These are phyloP conservation scores for Pholiota molesta DNA, from an alignment of 768 basidiomycete species.

Conservation along the genomic window DNA sequence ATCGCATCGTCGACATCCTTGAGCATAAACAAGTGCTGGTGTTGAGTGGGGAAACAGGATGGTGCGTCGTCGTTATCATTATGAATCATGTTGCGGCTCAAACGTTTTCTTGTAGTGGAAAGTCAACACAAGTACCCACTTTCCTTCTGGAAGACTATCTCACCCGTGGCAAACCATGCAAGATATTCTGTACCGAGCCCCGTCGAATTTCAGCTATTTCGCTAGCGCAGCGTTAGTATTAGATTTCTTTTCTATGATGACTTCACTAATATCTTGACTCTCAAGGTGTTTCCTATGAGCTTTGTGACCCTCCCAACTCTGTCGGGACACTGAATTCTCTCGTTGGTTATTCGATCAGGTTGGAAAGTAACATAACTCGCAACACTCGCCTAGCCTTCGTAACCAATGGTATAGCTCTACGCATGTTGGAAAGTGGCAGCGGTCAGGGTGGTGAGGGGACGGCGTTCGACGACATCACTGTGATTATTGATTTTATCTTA, in stretches of 20 bases:
- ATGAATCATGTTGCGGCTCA: background rate
- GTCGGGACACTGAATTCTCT: constrained; percentile 79
- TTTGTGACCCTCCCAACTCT: constrained; percentile 81
- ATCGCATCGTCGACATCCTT: constrained; percentile 70
- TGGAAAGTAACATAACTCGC: constrained; percentile 84
- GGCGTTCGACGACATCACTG: constrained; percentile 95
- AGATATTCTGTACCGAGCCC: constrained; percentile 94
- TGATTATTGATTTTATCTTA: constrained; percentile 34
- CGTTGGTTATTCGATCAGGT: constrained; percentile 92
- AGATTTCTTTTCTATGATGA: background rate
- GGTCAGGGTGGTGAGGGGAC: constrained; percentile 71
- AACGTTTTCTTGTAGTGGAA: constrained; percentile 62
- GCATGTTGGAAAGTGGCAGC: constrained; percentile 92
- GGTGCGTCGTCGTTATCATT: constrained; percentile 28
- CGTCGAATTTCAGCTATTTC: constrained; percentile 96
- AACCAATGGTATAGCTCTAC: constrained; percentile 92
- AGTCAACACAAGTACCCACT: constrained; percentile 94
- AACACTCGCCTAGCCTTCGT: constrained; percentile 84
- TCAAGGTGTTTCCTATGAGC: constrained; percentile 78
- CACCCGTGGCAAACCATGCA: constrained; percentile 78
- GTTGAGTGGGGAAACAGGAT: constrained; percentile 59
- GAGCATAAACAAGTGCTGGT: constrained; percentile 84
- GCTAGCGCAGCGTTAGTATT: constrained; percentile 72
- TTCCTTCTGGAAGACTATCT: constrained; percentile 93
- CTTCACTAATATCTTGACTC: constrained; percentile 2